These are phyloP conservation scores for Ceriops decandra DNA, from an alignment of 345 rosid genomes.

Conservation along the genomic window DNA sequence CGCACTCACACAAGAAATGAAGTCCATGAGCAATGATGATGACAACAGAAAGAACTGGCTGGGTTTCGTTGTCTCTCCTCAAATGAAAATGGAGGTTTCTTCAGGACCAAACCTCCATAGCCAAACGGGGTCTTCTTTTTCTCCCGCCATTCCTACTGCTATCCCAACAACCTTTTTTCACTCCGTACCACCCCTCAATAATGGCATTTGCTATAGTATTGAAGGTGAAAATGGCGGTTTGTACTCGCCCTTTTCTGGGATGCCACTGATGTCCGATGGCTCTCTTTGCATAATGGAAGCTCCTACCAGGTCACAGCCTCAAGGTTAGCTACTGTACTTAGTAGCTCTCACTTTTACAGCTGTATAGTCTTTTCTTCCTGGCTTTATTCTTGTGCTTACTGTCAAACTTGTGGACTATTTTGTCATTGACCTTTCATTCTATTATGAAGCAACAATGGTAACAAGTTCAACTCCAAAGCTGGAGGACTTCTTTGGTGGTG, in stretches of 20 bases:
- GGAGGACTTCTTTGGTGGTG: conserved; percentile 82
- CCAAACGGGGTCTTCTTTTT: conserved; percentile 24
- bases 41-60: conserved; percentile 43
- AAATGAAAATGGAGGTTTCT: conserved; percentile 57
- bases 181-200: conserved; percentile 34
- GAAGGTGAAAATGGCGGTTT: conserved; percentile 37
- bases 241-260: conserved; percentile 56
- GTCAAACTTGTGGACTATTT: conserved; percentile 15
- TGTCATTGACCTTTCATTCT: conserved; percentile 25
- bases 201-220: conserved; percentile 52
- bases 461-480: conserved; percentile 67
- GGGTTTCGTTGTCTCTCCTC: conserved; percentile 82
- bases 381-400: conserved; percentile 20
- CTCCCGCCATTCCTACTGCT: conserved; percentile 32
- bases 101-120: conserved; percentile 14
- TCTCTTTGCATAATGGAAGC: conserved; percentile 93
- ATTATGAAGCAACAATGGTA: conserved; percentile 40
- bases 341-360: background rate
- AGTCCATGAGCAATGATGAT: conserved; percentile 58
- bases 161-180: conserved; percentile 36
- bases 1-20: conserved; percentile 37
- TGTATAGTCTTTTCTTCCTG: conserved; percentile 20
- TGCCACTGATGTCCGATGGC: conserved; percentile 95
- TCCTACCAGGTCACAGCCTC: conserved; percentile 64
- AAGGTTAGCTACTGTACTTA: conserved; percentile 36